These are phyloP conservation scores for Talaromyces sp. DNA, from an alignment of 2,329 filamentous ascomycete species.

Conservation along the genomic window DNA sequence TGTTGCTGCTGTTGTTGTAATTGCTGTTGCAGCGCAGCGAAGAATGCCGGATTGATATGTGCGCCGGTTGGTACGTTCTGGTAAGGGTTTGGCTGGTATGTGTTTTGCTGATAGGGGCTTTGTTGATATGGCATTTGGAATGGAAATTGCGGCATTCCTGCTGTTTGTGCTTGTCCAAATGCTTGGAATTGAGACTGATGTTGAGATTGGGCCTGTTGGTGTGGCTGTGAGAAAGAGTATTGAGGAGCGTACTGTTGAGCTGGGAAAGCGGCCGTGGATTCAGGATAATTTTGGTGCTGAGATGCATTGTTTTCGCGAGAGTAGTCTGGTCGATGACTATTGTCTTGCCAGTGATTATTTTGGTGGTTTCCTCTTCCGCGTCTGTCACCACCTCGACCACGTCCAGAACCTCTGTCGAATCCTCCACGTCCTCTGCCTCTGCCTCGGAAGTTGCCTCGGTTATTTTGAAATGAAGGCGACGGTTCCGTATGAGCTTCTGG, in stretches of 20 bases:
- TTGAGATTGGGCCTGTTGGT: slow-evolving; percentile 34
- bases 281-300: slow-evolving; percentile 25
- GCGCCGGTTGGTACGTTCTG: slow-evolving; percentile 41
- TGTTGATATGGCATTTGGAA: slow-evolving; percentile 43
- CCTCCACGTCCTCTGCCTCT: slow-evolving; percentile 46
- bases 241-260: slow-evolving; percentile 28
- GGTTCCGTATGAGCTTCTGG: slow-evolving; percentile 37
- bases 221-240: slow-evolving; percentile 30
- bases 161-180: slow-evolving; percentile 20
- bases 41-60: slow-evolving; percentile 58
- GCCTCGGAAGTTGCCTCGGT: slow-evolving; percentile 40
- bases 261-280: slow-evolving; percentile 21
- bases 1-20: slow-evolving; percentile 36
- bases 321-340: slow-evolving; percentile 27
- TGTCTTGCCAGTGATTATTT: slow-evolving; percentile 23
- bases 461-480: slow-evolving; percentile 20
- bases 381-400: slow-evolving; percentile 30
- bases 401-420: slow-evolving; percentile 34
- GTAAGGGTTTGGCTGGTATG: slow-evolving; percentile 44
- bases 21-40: slow-evolving; percentile 47
- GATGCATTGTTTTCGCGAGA: slow-evolving; percentile 28
- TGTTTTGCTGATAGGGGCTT: slow-evolving; percentile 34
- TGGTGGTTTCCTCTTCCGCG: slow-evolving; percentile 29
- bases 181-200: slow-evolving; percentile 23
- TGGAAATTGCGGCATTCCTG: slow-evolving; percentile 34